Evolutionary conservation across 495 filamentous ascomycete species (phyloP).

Genomic region (Cudoniella acicularis): DNA sequence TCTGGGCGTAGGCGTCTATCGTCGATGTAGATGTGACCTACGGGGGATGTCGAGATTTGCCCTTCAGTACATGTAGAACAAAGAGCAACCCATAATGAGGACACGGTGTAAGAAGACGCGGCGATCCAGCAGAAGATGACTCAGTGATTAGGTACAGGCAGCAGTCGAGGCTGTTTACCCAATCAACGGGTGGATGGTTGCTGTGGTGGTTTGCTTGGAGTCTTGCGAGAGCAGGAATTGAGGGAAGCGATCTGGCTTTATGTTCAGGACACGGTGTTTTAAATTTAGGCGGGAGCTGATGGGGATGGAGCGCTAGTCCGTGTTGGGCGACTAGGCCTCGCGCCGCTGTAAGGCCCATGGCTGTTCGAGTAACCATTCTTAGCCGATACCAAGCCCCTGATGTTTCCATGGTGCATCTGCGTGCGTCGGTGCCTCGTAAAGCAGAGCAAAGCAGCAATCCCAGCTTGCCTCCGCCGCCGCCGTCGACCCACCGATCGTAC

Average conservation of each 20-base stretch:
- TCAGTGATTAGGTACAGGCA: constrained; percentile 1
- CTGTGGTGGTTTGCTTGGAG: neutral
- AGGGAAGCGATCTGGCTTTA: constrained; percentile 13
- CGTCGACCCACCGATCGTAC: neutral
- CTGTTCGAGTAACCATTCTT: too few species aligned
- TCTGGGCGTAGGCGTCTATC: neutral
- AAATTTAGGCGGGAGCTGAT: constrained; percentile 7
- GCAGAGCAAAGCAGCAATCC: neutral
- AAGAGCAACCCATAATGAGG: neutral
- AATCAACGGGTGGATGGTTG: neutral
- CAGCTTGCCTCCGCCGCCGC: neutral
- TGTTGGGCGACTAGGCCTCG: neutral
- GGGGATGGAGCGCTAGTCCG: neutral
- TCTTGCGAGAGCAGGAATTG: neutral
- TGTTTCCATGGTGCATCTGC: neutral
- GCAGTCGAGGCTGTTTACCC: neutral
- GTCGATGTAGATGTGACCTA: neutral
- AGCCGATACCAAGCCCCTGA: neutral
- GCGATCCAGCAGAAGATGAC: neutral
- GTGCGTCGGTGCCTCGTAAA: neutral
- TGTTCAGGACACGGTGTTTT: constrained; percentile 15
- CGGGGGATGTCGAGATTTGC: neutral
- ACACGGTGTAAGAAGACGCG: constrained; percentile 7
- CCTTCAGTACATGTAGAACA: constrained; percentile 19
- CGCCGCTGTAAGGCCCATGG: neutral